phyloP scores from a whole-genome alignment of 345 rosid genomes.

The Psidium friedrichsthalianum region DNA sequence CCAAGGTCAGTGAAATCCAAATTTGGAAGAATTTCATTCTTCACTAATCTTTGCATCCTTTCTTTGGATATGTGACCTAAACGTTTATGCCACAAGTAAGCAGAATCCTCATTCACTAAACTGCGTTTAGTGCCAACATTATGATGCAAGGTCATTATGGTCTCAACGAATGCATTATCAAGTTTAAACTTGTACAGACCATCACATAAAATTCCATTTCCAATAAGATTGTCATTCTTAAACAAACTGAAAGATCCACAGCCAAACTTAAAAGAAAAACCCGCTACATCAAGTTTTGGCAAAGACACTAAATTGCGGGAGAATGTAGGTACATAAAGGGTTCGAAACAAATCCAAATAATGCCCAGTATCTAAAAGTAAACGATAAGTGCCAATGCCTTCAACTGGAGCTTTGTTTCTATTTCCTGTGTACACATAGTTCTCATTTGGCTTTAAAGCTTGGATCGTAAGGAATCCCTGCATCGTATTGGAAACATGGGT shows the following conservation, averaged over 20 bases:
- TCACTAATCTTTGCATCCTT: no score
- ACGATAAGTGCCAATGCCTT: slow-evolving; percentile 4
- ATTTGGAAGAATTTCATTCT: no score
- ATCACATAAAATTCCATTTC: slow-evolving; percentile 1
- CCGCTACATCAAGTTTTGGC: slow-evolving; percentile 1
- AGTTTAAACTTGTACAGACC: slow-evolving; percentile 1
- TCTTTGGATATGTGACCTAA: slow-evolving; percentile 1
- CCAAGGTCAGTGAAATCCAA: no score
- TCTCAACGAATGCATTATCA: not conserved
- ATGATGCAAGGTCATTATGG: not conserved
- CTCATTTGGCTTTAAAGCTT: slow-evolving; percentile 9
- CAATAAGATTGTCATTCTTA: not conserved
- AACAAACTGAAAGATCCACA: not conserved
- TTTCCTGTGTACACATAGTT: not conserved
- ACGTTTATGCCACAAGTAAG: not conserved
- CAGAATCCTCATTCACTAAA: not conserved
- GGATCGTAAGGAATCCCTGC: no score
- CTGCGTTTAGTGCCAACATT: not conserved
- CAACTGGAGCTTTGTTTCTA: not conserved
- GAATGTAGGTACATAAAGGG: not conserved
- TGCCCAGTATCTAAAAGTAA: not conserved
- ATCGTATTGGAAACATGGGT: slow-evolving; percentile 3
- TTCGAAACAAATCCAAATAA: not conserved
- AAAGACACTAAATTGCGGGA: slow-evolving; percentile 3
- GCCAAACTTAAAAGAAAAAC: slow-evolving; percentile 3